Evolutionary conservation across 257 asterid species (phyloP), one percentile per base, ranked within the genome.

Genomic region (Paraleonurus japonicus): DNA sequence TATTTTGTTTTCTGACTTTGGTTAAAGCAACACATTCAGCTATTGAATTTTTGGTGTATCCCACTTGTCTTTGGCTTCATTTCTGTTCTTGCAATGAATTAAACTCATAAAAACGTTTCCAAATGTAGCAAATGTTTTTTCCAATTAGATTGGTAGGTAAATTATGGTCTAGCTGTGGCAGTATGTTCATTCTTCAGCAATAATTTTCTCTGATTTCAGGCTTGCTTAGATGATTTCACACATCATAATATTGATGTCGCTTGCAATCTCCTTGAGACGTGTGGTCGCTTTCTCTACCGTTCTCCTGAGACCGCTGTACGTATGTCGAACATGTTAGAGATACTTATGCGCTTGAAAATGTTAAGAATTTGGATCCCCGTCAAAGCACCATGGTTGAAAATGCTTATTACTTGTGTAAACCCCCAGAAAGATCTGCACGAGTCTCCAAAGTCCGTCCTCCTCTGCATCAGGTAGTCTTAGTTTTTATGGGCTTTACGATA

Each of bases 401-500:
- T 84, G 99, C 99, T 62, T 95, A 95, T 80, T 95, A 95, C 83
- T 81, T 95, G 86, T 89, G 98, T 71, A 95, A 92, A 79, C 99
- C 99, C 58, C 99, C 98, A 57, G 99, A 95, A 89, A 89, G 94
- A 86, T 95, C 99, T 76, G 98, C 99, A 22, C 85, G 97, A 65
- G 91, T 95, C 72, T 88, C 97, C 73, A 95, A 95, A 92, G 86
- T 95, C 77, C 97, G 98, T 45, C 97, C 98, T 35, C 96, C 99
- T 47, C 79, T 95, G 75, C 90, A 92, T 86, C 98, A 92, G 98
- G 99, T 92, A 72, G 19, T 63, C 71, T 55, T 64, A 4, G 47
- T 72, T 48, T 71, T 27, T 78, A 48, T 62, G 65, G 27, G 62
- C 69, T 74, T 76, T 57, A 27, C 73, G 23, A 32, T 78, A 67